Base-by-base conservation (phyloP, 139 green algal species). In the Coelastrella sp. region DNA sequence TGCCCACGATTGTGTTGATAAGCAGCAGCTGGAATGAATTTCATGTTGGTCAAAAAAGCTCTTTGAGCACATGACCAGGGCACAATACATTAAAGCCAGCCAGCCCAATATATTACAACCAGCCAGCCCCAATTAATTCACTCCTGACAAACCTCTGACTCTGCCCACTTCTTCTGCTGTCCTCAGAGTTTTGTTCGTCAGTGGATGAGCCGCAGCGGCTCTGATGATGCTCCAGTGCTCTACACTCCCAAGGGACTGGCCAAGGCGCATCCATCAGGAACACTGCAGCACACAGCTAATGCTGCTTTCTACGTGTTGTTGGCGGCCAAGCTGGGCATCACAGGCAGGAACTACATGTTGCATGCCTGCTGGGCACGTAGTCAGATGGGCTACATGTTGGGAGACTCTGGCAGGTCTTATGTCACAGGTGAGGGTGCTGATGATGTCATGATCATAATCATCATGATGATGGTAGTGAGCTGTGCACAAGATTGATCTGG, bases 341-440 rank as follows among this genome's bases (percentile, higher is more conserved):
- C 69, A 17, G 48, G 40, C 11, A 41, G n/a, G 13, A 79, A 73
- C 48, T 85, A 78, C 79, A 85, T 85, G 79, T 64, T 78, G 13
- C 35, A 85, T 45, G 79, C 79, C 17, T 86, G 81, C 67, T 86
- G 81, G 81, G 50, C 50, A 30, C 81, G 81, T n/a, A 48, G 51
- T 57, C 81, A 88, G 68, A 68, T 88, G n/a, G 78, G 76, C 7
- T 88, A 88, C 62, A 79, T 88, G 67, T 37, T 88, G 21, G 84
- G 84, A 19, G 75, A 83, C 25, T 57, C 75, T 50, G 84, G 84
- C 30, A 43, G 62, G 62, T 69, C 62, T 5, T 69, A 69, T 2
- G 62, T 69, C 62, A 69, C 62, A 0, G 62, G 84, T 4, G 79
- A 79, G 21, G 84, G 75, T 11, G 67, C 67, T 1, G 48, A 57